Base-by-base conservation (phyloP, 441 rosid species). In the Sinapis alba region DNA sequence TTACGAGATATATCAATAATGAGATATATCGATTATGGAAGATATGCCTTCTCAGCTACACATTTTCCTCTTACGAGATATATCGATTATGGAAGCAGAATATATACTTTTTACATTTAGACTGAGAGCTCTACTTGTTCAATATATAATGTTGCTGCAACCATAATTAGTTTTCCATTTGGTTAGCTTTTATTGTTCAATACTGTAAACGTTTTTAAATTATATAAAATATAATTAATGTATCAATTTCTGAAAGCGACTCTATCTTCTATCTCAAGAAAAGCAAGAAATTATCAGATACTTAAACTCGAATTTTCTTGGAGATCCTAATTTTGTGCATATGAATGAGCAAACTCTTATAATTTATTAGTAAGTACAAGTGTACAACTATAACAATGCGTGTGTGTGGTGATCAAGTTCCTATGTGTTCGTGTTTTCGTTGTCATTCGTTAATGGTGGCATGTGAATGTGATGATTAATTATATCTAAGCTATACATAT, bases 391-490 rank as follows among this genome's bases (percentile, higher is more conserved):
- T 28, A 63, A 41, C 9, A 64, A 27, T 57, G 24, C 41, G 47
- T 45, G 72, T 50, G 56, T 71, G 72, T 24, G 58, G 68, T 77
- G 58, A 65, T 77, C 76, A 65, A 77, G 62, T 77, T 77, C 72
- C 80, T 66, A 26, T 71, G 68, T 77, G 47, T 65, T 45, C 50
- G 63, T 71, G 72, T 65, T 65, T 65, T 71, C 64, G 73, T 67
- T 69, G 41, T 69, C 65, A 69, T 26, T 63, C 28, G 74, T 51
- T 76, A 69, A 69, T 76, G 79, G 60, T 65, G 68, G 51, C 77
- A 77, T 71, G 64, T 59, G 76, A 71, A 58, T 47, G 67, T 71
- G 34, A 71, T 71, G 57, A 77, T 65, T 71, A 58, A 41, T 16
- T 38, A 11, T 28, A 71, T 71, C n/a, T 34, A 41, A 43, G 43